Evolutionary conservation across 1,139 yeast species (phyloP).

Genomic region (Lodderomyces elongisporus): DNA sequence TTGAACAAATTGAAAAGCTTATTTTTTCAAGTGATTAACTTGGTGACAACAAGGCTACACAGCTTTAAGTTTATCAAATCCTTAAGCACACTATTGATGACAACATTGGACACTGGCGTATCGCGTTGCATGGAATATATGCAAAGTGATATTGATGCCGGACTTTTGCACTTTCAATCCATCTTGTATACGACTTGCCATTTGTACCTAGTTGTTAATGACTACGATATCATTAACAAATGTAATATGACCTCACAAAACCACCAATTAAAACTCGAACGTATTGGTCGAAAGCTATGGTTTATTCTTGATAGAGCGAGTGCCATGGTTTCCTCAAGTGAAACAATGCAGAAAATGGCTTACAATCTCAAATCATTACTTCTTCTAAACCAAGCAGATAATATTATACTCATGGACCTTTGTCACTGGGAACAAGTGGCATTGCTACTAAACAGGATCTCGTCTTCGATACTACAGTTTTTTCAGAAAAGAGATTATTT

Average conservation of each 20-base stretch:
- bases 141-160: constrained; percentile 1
- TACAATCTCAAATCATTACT: constrained; percentile 29
- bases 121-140: constrained; percentile 10
- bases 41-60: constrained; percentile 27
- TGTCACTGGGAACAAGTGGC: constrained; percentile 25
- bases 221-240: constrained; percentile 31
- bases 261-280: constrained; percentile 28
- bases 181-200: constrained; percentile 21
- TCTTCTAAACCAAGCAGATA: constrained; percentile 27
- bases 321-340: not conserved
- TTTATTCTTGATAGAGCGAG: constrained; percentile 20
- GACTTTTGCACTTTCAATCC: not conserved
- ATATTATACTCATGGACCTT: constrained; percentile 23
- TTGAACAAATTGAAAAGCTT: constrained; percentile 26
- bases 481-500: not conserved
- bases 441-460: constrained; percentile 28
- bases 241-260: constrained; percentile 20
- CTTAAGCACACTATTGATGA: constrained; percentile 16
- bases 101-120: constrained; percentile 12
- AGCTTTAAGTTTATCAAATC: constrained; percentile 21
- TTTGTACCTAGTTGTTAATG: constrained; percentile 33
- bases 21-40: constrained; percentile 27
- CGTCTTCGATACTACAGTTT: constrained; percentile 13
- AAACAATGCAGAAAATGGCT: constrained; percentile 10
- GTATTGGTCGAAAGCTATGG: constrained; percentile 32